phyloP scores from a whole-genome alignment of 164 flowering plant species.

The Vitis rupestris region DNA sequence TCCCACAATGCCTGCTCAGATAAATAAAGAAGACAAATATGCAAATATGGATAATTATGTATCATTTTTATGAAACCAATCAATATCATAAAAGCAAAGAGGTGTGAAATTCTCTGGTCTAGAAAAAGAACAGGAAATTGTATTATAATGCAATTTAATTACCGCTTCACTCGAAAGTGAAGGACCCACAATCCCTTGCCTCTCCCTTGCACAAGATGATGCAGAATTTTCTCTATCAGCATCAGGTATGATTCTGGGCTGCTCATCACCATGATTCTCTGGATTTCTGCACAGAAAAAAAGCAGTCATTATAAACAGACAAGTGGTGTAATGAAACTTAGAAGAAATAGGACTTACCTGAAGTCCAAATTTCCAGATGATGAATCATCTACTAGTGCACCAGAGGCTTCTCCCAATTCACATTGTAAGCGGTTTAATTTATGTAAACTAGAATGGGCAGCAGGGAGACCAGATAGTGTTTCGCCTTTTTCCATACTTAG shows the following conservation, averaged over 20 bases:
- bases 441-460: slow-evolving; percentile 33
- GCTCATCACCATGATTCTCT: slow-evolving; percentile 50
- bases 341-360: slow-evolving; percentile 33
- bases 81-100: too few relatives aligned
- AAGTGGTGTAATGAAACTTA: background rate
- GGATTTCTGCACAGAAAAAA: slow-evolving; percentile 40
- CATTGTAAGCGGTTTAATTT: slow-evolving; percentile 30
- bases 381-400: slow-evolving; percentile 27
- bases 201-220: slow-evolving; percentile 16
- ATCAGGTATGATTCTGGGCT: slow-evolving; percentile 37
- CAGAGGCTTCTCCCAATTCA: slow-evolving; percentile 39
- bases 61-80: too few relatives aligned
- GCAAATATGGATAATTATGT: too few relatives aligned
- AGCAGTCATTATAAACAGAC: background rate
- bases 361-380: slow-evolving; percentile 33
- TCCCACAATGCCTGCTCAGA: too few relatives aligned
- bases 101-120: too few relatives aligned
- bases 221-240: slow-evolving; percentile 40
- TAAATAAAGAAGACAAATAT: too few relatives aligned
- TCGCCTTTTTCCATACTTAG: slow-evolving; percentile 47
- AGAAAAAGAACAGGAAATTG: too few relatives aligned
- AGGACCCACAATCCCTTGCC: background rate
- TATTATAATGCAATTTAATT: slow-evolving; percentile 4
- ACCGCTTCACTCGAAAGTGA: slow-evolving; percentile 53
- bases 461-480: slow-evolving; percentile 16